Base-by-base conservation (phyloP, 106 monocot genomes). In the Gastrodia elata region DNA sequence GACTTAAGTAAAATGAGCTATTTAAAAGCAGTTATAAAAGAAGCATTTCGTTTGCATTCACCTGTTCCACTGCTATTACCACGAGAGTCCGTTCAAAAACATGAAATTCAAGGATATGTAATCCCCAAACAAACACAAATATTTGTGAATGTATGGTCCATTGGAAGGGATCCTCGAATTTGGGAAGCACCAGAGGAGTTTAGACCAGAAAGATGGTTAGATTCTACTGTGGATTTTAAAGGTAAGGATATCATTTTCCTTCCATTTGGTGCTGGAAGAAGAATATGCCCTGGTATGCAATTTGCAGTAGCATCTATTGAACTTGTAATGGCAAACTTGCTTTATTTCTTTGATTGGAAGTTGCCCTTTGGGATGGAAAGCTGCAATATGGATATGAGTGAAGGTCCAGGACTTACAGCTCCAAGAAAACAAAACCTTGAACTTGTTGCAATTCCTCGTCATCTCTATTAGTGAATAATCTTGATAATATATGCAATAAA, bases 361-460 rank as follows among this genome's bases (percentile, higher is more conserved):
- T 26, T 61, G 1, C 61, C 61, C 2, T 26, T 28, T 10, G 30
- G 30, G n/a, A 14, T 3, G 8, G 30, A 61, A 14, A 30, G 11
- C 3, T 26, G n/a, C 11, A 30, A 28, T 6, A 3, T 61, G 30
- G 61, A 61, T 61, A 61, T 61, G 61, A 61, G 61, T 14, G 61
- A 61, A 32, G 10, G 28, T 3, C 11, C 26, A 26, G 61, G 61
- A 32, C 28, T 82, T 6, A 49, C 37, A 34, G 15, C n/a, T 13
- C 67, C 32, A 7, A 65, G 34, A 42, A 65, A 20, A 43, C 8
- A 16, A 20, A 30, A n/a, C 1, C 61, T 75, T 6, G 16, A 44
- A 28, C 64, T 75, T 44, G 65, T 75, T 1, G 75, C 75, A 56
- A n/a, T n/a, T n/a, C n/a, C n/a, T n/a, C n/a, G n/a, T n/a, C n/a